Conservation (phyloP, 164 flowering plant genomes). For the Vitis rupestris region DNA sequence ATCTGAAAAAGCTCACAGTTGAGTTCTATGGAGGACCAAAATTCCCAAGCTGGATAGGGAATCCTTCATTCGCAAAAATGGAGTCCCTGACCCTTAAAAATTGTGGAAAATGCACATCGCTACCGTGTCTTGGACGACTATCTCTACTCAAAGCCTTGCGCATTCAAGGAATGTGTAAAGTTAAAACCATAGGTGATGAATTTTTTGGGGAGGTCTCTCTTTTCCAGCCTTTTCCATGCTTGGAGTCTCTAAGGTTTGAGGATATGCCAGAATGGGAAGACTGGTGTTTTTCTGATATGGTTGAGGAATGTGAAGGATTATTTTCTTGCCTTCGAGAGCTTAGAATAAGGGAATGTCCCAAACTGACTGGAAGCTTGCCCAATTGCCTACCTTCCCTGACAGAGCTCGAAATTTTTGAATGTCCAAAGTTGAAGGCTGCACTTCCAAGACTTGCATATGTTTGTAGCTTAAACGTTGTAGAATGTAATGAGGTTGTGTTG, state of each 20-base stretch:
- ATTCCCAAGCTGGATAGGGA: constrained; percentile 13
- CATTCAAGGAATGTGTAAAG: background rate
- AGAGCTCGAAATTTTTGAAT: too few relatives aligned
- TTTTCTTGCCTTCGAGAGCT: background rate
- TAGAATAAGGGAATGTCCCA: background rate
- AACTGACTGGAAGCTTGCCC: background rate
- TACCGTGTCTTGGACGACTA: background rate
- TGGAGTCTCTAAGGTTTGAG: background rate
- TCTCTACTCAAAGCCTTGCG: background rate
- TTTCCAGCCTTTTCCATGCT: background rate
- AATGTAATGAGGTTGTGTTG: too few relatives aligned
- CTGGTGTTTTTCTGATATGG: background rate
- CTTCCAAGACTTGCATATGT: too few relatives aligned
- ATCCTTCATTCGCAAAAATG: background rate
- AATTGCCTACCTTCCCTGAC: background rate
- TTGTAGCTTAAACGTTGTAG: too few relatives aligned
- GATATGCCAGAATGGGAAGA: background rate
- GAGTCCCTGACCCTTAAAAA: background rate
- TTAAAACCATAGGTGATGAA: background rate
- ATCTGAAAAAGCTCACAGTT: constrained; percentile 8
- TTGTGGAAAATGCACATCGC: background rate
- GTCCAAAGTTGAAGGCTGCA: too few relatives aligned
- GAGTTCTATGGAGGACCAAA: background rate
- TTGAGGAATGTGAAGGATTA: background rate
- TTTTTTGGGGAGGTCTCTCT: constrained; percentile 1